Percentiles rank a stretch among this genome's conserved stretches.
phyloP scores from a whole-genome alignment of 768 basidiomycete genomes.

The Boletellus sp. region DNA sequence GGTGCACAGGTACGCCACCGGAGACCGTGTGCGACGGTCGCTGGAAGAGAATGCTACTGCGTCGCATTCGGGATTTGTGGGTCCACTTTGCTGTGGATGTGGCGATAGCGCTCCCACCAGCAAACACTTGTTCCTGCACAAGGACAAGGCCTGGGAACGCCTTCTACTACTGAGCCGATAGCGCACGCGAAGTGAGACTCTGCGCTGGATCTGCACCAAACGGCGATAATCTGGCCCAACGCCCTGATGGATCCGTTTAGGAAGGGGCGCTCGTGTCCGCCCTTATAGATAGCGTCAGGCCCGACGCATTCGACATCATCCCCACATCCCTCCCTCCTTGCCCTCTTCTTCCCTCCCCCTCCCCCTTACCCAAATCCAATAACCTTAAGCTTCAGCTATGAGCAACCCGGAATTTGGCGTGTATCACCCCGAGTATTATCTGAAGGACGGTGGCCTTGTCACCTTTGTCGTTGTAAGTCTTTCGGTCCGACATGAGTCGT shows the following conservation, averaged over 20 bases:
- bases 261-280: slow-evolving; percentile 13
- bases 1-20: background rate
- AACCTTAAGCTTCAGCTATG: slow-evolving; percentile 3
- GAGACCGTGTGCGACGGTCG: background rate
- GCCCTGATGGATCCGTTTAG: slow-evolving; percentile 15
- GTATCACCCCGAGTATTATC: slow-evolving; percentile 6
- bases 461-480: slow-evolving; percentile 17
- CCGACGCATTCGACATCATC: background rate
- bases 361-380: background rate
- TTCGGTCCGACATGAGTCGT: background rate
- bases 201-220: slow-evolving; percentile 5
- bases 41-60: slow-evolving; percentile 1
- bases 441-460: slow-evolving; percentile 12
- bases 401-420: slow-evolving; percentile 10
- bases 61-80: slow-evolving; percentile 7
- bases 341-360: background rate
- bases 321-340: no score
- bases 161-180: background rate
- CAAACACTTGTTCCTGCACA: background rate
- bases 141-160: slow-evolving; percentile 4
- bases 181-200: slow-evolving; percentile 8
- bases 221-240: background rate
- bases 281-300: slow-evolving; percentile 18
- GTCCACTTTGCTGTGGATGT: slow-evolving; percentile 22
- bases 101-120: slow-evolving; percentile 4